Percentiles rank a stretch among this genome's conserved stretches.
phyloP scores from a whole-genome alignment of 306 rosid genomes.

The Lablab purpureus region DNA sequence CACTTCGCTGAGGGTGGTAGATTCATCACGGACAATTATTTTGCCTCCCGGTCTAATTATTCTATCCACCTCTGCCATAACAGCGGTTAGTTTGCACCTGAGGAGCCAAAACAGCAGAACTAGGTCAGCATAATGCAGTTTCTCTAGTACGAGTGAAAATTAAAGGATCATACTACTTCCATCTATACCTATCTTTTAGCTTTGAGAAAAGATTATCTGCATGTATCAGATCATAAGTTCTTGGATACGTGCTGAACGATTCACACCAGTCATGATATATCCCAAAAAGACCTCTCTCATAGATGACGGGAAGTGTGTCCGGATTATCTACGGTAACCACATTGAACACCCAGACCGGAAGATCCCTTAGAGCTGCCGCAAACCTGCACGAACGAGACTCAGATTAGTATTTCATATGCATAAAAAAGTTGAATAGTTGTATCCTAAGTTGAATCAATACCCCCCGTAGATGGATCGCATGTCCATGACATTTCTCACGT shows the following conservation, averaged over 20 bases:
- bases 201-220: constrained; percentile 92
- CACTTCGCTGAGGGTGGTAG: constrained; percentile 71
- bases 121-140: neutral
- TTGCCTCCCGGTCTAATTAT: constrained; percentile 83
- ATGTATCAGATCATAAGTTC: constrained; percentile 84
- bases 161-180: constrained; percentile 27
- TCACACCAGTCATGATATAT: constrained; percentile 98
- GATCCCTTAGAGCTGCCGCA: constrained; percentile 84
- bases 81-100: constrained; percentile 81
- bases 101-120: constrained; percentile 41
- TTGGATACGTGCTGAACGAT: constrained; percentile 92
- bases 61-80: constrained; percentile 91
- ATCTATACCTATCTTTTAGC: constrained; percentile 71
- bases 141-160: constrained; percentile 19
- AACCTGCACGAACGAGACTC: constrained; percentile 60
- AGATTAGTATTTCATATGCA: constrained; percentile 3
- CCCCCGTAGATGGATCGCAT: constrained; percentile 97
- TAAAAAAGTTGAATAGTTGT: constrained; percentile 16
- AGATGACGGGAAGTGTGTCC: constrained; percentile 89
- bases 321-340: constrained; percentile 86
- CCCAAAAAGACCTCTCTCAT: constrained; percentile 91
- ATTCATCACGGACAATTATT: constrained; percentile 78
- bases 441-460: constrained; percentile 50
- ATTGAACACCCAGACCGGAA: constrained; percentile 86
- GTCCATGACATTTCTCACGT: constrained; percentile 91